A percentile compares a stretch with the other conserved stretches of the same genome.
phyloP scores from a whole-genome alignment of 2,329 filamentous ascomycete genomes.

The Ophiostoma sp. region DNA sequence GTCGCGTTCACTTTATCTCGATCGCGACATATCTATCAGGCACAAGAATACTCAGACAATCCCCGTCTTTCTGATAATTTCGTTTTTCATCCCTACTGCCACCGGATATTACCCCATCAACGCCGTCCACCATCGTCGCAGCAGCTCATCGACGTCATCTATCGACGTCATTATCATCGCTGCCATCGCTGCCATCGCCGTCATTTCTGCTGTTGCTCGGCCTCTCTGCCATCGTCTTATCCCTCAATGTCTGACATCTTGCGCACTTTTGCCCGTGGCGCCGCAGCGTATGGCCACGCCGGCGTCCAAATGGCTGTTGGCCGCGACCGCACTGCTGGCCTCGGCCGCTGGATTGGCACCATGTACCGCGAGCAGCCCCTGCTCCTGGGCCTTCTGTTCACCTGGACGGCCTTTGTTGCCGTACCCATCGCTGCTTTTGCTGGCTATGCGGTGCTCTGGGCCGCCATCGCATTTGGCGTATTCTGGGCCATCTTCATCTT shows the following conservation, averaged over 20 bases:
- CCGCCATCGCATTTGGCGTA: slow-evolving; percentile 21
- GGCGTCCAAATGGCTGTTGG: slow-evolving; percentile 13
- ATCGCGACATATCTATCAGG: neutral
- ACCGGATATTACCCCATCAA: neutral
- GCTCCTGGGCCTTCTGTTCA: slow-evolving; percentile 18
- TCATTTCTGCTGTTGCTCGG: neutral
- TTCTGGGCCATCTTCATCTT: slow-evolving; percentile 25
- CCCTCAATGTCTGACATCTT: slow-evolving; percentile 2
- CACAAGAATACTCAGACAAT: neutral
- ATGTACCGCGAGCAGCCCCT: slow-evolving; percentile 20
- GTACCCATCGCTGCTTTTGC: slow-evolving; percentile 21
- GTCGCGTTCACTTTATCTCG: neutral
- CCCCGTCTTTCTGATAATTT: neutral
- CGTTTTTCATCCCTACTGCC: neutral
- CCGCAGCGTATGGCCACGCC: slow-evolving; percentile 10
- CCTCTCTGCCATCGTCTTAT: neutral
- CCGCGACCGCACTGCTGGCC: slow-evolving; percentile 10
- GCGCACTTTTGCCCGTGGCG: slow-evolving; percentile 11
- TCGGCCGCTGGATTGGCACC: slow-evolving; percentile 16
- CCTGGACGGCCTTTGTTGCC: slow-evolving; percentile 19
- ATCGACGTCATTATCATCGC: neutral
- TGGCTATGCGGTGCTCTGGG: slow-evolving; percentile 23
- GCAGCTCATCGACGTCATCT: neutral
- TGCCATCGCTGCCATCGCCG: neutral
- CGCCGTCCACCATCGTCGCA: neutral